phyloP scores from a whole-genome alignment of 257 asterid genomes.

The Lantana camara region DNA sequence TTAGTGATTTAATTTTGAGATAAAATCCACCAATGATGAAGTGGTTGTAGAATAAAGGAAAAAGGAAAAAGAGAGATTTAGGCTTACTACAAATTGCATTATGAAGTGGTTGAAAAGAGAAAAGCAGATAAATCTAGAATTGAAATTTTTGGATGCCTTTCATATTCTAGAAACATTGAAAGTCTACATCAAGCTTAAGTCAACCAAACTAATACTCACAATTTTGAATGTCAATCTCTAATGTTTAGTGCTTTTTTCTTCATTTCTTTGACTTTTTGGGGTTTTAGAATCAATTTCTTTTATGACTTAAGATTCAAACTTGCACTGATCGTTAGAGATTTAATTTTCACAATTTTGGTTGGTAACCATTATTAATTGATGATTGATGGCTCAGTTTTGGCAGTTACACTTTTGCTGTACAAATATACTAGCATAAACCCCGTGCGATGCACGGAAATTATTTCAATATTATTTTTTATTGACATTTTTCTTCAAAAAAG shows the following conservation, averaged over 20 bases:
- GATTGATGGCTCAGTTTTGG: conserved; percentile 22
- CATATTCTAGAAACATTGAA: background rate
- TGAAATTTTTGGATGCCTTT: background rate
- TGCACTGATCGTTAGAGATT: conserved; percentile 24
- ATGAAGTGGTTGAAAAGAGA: conserved; percentile 38
- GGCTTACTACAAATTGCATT: conserved; percentile 5
- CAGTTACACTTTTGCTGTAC: too few species aligned
- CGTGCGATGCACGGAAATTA: too few species aligned
- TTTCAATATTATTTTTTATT: too few species aligned
- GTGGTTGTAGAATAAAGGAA: conserved; percentile 45
- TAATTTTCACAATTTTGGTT: conserved; percentile 23
- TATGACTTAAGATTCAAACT: conserved; percentile 15
- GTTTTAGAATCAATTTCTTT: conserved; percentile 4
- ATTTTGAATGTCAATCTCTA: conserved; percentile 6
- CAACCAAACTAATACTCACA: conserved; percentile 30
- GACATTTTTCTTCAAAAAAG: too few species aligned
- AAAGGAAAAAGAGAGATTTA: conserved; percentile 25
- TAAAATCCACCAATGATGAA: conserved; percentile 5
- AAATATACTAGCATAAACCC: too few species aligned
- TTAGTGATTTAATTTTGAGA: background rate
- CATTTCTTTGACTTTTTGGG: conserved; percentile 27
- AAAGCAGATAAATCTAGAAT: background rate
- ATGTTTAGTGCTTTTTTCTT: conserved; percentile 22
- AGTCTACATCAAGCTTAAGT: conserved; percentile 11
- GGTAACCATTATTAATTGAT: conserved; percentile 30